Conservation (phyloP, 768 basidiomycete species). For the Boletus patriciae region DNA sequence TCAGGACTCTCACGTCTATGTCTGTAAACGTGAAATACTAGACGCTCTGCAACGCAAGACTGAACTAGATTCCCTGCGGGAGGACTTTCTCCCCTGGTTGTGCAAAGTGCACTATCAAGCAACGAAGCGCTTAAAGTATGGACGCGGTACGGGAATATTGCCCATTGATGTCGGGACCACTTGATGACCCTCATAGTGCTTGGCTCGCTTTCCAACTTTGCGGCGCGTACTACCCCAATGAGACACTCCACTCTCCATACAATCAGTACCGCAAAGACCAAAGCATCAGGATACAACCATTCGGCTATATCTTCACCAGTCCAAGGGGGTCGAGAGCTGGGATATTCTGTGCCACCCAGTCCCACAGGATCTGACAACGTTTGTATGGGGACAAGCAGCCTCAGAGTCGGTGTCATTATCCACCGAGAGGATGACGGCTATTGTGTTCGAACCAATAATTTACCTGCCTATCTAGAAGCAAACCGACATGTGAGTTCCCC, state of each 20-base stretch:
- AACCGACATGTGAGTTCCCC: conserved; percentile 66
- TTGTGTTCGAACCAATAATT: conserved; percentile 72
- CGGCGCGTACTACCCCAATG: conserved; percentile 43
- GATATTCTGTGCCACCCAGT: conserved; percentile 46
- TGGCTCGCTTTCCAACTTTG: conserved; percentile 42
- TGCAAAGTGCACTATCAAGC: conserved; percentile 81
- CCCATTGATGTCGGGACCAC: background rate
- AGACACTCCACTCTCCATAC: conserved; percentile 57
- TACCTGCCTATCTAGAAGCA: conserved; percentile 74
- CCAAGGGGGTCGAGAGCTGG: conserved; percentile 30
- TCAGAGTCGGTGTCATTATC: conserved; percentile 65
- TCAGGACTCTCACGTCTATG: conserved; percentile 89
- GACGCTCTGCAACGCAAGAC: conserved; percentile 67
- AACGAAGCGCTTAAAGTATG: conserved; percentile 59
- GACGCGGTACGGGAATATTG: conserved; percentile 41
- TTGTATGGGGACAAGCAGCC: conserved; percentile 39
- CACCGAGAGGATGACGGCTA: conserved; percentile 54
- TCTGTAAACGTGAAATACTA: conserved; percentile 74
- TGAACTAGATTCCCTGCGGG: conserved; percentile 77
- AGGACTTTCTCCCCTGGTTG: conserved; percentile 92
- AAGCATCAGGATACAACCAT: conserved; percentile 1
- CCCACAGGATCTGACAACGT: conserved; percentile 43
- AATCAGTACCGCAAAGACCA: conserved; percentile 19
- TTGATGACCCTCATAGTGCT: conserved; percentile 39
- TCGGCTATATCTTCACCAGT: conserved; percentile 18